phyloP scores from a whole-genome alignment of 768 basidiomycete genomes.

The Amanita exitialis region DNA sequence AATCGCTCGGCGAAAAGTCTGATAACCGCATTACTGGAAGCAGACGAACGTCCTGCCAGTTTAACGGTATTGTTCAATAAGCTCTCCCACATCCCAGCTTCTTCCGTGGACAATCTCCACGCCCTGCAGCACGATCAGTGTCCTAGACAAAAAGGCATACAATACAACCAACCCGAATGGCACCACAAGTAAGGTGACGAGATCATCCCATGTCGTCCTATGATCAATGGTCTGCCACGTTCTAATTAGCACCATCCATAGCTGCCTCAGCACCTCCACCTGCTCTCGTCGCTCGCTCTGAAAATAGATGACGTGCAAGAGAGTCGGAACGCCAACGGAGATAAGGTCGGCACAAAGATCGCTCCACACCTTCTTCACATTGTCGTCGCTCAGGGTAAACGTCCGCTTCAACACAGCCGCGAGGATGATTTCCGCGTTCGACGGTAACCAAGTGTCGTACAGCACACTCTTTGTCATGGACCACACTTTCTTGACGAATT shows the following conservation, averaged over 20 bases:
- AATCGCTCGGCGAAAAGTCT: constrained; percentile 19
- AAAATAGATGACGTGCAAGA: constrained; percentile 24
- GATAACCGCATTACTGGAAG: constrained; percentile 14
- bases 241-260: constrained; percentile 39
- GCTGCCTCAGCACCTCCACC: constrained; percentile 26
- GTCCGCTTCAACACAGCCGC: constrained; percentile 30
- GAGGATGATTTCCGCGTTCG: constrained; percentile 36
- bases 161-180: constrained; percentile 33
- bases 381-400: constrained; percentile 28
- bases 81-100: constrained; percentile 31
- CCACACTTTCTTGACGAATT: constrained; percentile 39
- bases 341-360: constrained; percentile 39
- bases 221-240: constrained; percentile 17
- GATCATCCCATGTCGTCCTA: constrained; percentile 26
- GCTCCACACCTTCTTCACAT: constrained; percentile 34
- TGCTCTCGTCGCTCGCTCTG: constrained; percentile 18
- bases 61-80: constrained; percentile 23
- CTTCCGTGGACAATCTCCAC: constrained; percentile 33
- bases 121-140: constrained; percentile 20
- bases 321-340: constrained; percentile 26
- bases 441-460: constrained; percentile 25
- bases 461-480: constrained; percentile 39
- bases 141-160: neutral
- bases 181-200: constrained; percentile 33
- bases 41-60: constrained; percentile 12